phyloP scores from a whole-genome alignment of 768 basidiomycete genomes.

The Suillus plorans region DNA sequence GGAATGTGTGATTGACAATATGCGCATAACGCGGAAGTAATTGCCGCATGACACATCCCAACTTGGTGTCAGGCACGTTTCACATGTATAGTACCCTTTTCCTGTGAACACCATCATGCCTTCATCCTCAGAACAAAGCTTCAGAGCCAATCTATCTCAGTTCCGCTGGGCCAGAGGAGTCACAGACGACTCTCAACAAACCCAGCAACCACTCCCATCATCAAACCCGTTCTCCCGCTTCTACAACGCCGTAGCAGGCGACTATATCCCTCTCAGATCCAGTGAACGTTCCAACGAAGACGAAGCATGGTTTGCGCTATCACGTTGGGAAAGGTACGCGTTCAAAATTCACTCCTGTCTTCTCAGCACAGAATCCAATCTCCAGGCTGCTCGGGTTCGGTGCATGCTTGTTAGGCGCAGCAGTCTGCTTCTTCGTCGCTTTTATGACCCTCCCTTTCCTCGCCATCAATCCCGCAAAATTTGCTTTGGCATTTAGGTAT shows the following conservation, averaged over 20 bases:
- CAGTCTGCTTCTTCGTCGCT: conserved; percentile 90
- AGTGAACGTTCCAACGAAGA: conserved; percentile 88
- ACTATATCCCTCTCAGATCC: conserved; percentile 86
- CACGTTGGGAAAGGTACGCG: conserved; percentile 87
- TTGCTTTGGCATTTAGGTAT: conserved; percentile 85
- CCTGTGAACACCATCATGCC: conserved; percentile 12
- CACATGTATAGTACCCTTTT: not conserved
- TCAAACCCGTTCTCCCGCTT: conserved; percentile 81
- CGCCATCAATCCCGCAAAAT: conserved; percentile 81
- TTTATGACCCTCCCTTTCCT: conserved; percentile 77
- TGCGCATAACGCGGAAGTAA: too few relatives aligned
- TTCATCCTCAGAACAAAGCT: conserved; percentile 57
- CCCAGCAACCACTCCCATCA: conserved; percentile 31
- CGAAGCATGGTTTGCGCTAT: conserved; percentile 90
- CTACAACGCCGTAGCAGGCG: conserved; percentile 81
- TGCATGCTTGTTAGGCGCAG: conserved; percentile 85
- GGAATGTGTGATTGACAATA: too few relatives aligned
- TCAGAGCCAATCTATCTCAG: conserved; percentile 74
- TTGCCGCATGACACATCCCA: not conserved
- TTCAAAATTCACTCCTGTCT: not conserved
- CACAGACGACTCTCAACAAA: conserved; percentile 66
- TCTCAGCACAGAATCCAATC: not conserved
- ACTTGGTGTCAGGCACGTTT: not conserved
- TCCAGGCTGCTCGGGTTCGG: conserved; percentile 85
- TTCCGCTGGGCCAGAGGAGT: conserved; percentile 82